These are phyloP conservation scores for Chalciporus sphaerocephalus DNA, from an alignment of 768 basidiomycete genomes.

Conservation along the genomic window DNA sequence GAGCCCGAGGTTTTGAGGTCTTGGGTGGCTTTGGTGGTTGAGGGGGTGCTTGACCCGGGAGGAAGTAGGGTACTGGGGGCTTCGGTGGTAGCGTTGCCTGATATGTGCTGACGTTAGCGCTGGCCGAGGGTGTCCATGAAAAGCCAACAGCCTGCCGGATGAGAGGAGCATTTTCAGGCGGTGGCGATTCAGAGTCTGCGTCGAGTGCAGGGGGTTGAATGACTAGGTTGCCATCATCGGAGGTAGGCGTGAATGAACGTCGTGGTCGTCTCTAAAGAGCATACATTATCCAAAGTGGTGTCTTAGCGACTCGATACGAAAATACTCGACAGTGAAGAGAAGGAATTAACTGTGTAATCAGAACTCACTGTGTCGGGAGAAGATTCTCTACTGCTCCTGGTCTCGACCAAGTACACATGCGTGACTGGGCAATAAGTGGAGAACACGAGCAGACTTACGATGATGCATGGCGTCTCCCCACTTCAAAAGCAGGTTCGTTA, in stretches of 20 bases:
- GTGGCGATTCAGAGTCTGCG: conserved; percentile 42
- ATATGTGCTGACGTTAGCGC: conserved; percentile 29
- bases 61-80: conserved; percentile 34
- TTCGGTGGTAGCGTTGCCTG: conserved; percentile 23
- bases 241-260: conserved; percentile 50
- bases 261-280: conserved; percentile 38
- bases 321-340: background rate
- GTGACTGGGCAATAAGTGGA: conserved; percentile 4
- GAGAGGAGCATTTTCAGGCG: conserved; percentile 44
- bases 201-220: conserved; percentile 37
- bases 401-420: conserved; percentile 5
- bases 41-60: conserved; percentile 49
- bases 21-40: conserved; percentile 22
- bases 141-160: conserved; percentile 61
- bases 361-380: conserved; percentile 45
- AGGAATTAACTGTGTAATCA: background rate
- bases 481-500: conserved; percentile 21
- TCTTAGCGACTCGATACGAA: background rate
- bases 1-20: conserved; percentile 23
- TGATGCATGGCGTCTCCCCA: conserved; percentile 36
- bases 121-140: conserved; percentile 31
- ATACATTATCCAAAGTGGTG: background rate
- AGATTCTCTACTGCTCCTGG: conserved; percentile 55
- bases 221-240: conserved; percentile 46
- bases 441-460: conserved; percentile 28